Evolutionary conservation across 2,329 filamentous ascomycete genomes (phyloP), one percentile per base, ranked within the genome.

Genomic region (Apiospora phragmitis): DNA sequence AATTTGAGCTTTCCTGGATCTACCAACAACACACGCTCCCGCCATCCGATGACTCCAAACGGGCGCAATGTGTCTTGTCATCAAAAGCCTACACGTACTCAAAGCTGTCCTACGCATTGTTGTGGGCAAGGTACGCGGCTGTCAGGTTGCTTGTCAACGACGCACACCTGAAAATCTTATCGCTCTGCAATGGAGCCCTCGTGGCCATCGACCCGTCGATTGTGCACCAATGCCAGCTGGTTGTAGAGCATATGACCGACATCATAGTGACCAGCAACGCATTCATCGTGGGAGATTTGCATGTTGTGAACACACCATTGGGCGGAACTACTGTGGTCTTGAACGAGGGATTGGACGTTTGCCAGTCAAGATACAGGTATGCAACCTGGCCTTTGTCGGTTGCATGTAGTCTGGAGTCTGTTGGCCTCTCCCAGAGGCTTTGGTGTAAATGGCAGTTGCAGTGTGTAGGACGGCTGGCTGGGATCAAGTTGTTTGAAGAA

Each of bases 61-160:
- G 72, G 0, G 74, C 43, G 41, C 38, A 26, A 45, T 59, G 76
- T 42, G 74, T 78, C 67, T 76, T 73, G 70, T 76, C 76, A 29
- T 43, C 75, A 21, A 72, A 29, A 51, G 73, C 78, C 29, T 77
- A 75, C 70, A 75, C 55, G 41, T 79, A 75, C 70, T 65, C 70
- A 18, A 76, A 70, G 38, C 71, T 71, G 32, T 70, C 67, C 29
- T 72, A 76, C 69, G 75, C 77, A 7, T 66, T 74, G 14, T 65
- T 75, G 1, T 80, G 78, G 77, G 68, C 55, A 21, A 72, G 72
- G n/a, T 77, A 78, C 70, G 78, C 73, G 59, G 66, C 76, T n/a
- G 74, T 70, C 8, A 71, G 71, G 65, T 74, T 79, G 70, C 74
- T 79, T 11, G 68, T 77, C 62, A 75, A 73, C 67, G 75, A 73